Evolutionary conservation across 257 asterid genomes (phyloP), one percentile per base, ranked within the genome.

Genomic region (Solanum lignicaule): DNA sequence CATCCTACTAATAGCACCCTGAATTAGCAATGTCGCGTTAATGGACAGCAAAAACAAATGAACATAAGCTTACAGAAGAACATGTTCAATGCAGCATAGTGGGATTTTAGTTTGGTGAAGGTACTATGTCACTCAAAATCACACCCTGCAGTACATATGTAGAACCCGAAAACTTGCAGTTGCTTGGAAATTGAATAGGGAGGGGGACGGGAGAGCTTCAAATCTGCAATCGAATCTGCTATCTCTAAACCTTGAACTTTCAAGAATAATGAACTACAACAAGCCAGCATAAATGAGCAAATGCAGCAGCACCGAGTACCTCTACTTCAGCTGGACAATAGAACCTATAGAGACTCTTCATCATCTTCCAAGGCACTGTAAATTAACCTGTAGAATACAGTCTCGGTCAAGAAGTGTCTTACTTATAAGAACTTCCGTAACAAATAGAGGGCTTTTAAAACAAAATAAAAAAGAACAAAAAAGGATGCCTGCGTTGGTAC

Each of bases 311-410:
- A 16, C 85, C 7, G 39, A 10, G 85, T 16, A 29, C 18, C 0
- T 27, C 0, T 16, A 46, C 66, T 29, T 46, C 5, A 3, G 20
- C 85, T 81, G 21, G 36, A 29, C 31, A 13, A 73, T 68, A 73
- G 73, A 86, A 73, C 68, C 84, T 86, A 72, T 23, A 73, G 27
- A 9, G 36, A 73, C 68, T 91, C 90, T 69, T 92, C 98, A 58
- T 94, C 98, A 1, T 96, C 98, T 88, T 96, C 99, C 82, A 96
- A 93, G 72, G 97, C 96, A 87, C 88, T 93, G 91, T 93, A 96
- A 52, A 96, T 96, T 92, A 96, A 88, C 98, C 99, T 96, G 86
- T 88, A 91, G 71, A 83, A 32, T 9, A 33, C 23, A 35, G 66
- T 39, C 58, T 33, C 48, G 25, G 55, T 7, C 14, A 69, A 72